Base-by-base conservation (phyloP, 805 yeast genomes). In the Priceomyces castillae region DNA sequence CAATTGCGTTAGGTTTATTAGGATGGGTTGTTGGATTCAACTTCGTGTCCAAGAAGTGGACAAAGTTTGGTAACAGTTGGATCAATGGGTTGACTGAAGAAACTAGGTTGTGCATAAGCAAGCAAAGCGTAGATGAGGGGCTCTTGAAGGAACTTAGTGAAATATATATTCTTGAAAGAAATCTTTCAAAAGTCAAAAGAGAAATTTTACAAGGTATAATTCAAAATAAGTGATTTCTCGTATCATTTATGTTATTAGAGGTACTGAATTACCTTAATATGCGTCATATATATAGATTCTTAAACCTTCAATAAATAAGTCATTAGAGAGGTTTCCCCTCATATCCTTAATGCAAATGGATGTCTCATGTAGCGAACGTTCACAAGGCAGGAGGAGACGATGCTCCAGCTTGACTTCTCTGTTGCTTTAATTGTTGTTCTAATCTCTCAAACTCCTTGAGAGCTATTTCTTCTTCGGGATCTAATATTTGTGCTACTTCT, bases 401-500 rank as follows among this genome's bases (percentile, higher is more conserved):
- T 15, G 49, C 54, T 12, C 47, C 38, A 14, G 41, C 48, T 14
- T 41, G 49, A 23, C 41, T 28, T 23, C 43, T 51, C 33, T 46
- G 53, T 18, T 43, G 23, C 43, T 59, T 60, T 36, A 71, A 56
- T 42, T 56, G 62, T 48, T 77, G 73, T 61, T 90, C 97, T 41
- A 90, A 75, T 64, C 87, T 86, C 57, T 87, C 92, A 63, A 88
- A 89, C 64, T 90, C 96, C 49, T 80, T 77, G 39, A 87, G 62
- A 1, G 96, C 92, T 31, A 89, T 76, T 62, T 84, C 92, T 39
- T 86, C 92, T 50, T 71, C 76, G 9, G 76, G 76, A 50, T 88
- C 96, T 41, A 85, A 69, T n/a, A 88, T 82, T 63, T 90, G 97
- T 57, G 84, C 82, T 16, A 94, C 97, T 35, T 85, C 86, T 43